A percentile compares a stretch with the other conserved stretches of the same genome.
Evolutionary conservation across 208 protist genomes (phyloP).

Genomic region (Tritrichomonas foetus): DNA sequence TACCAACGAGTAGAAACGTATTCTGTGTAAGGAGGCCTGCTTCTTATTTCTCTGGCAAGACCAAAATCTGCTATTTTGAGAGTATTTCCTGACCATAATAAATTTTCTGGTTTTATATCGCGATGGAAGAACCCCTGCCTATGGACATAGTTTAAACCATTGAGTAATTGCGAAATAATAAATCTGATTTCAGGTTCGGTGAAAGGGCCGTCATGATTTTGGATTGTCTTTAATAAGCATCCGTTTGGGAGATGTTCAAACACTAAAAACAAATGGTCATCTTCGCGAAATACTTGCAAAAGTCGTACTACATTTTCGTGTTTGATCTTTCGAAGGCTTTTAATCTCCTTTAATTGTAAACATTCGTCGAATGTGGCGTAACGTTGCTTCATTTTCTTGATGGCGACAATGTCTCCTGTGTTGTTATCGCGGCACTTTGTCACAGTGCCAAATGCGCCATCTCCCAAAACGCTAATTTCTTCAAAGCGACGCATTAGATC

Average conservation of each 20-base stretch:
- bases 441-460: constrained; percentile 88
- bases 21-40: constrained; percentile 71
- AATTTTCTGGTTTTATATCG: constrained; percentile 40
- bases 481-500: constrained; percentile 69
- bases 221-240: neutral
- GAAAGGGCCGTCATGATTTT: neutral
- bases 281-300: constrained; percentile 20
- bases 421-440: constrained; percentile 75
- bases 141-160: neutral
- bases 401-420: constrained; percentile 83
- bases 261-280: constrained; percentile 2
- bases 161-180: neutral
- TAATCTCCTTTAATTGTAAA: constrained; percentile 80
- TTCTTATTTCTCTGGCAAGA: constrained; percentile 71
- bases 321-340: too few relatives aligned
- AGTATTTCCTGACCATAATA: neutral
- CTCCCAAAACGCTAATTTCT: constrained; percentile 77
- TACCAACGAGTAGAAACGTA: too few relatives aligned
- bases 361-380: constrained; percentile 92
- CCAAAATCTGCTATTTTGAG: constrained; percentile 91
- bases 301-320: constrained; percentile 15
- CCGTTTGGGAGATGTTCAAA: neutral
- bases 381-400: constrained; percentile 96
- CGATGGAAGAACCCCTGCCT: constrained; percentile 18
- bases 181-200: neutral